phyloP scores from a whole-genome alignment of 257 asterid genomes.

The Solanum lycopersicoides region DNA sequence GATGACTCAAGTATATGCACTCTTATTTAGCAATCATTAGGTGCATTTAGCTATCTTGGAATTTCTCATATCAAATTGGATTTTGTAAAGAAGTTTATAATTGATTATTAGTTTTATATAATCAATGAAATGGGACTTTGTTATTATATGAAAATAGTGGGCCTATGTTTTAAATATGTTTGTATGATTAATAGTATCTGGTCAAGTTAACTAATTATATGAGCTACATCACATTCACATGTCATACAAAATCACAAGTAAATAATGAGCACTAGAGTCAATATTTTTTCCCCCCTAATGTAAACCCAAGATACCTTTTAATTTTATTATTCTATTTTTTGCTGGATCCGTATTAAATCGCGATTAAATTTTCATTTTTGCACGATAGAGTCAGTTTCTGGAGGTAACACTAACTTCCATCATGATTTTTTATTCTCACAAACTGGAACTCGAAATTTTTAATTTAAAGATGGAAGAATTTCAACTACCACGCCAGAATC shows the following conservation, averaged over 20 bases:
- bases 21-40: constrained; percentile 36
- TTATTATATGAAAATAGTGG: neutral
- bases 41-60: constrained; percentile 6
- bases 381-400: neutral
- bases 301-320: neutral
- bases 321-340: neutral
- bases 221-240: neutral
- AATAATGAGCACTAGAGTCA: neutral
- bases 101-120: neutral
- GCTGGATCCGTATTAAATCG: neutral
- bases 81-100: neutral
- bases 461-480: neutral
- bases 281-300: neutral
- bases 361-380: neutral
- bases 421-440: neutral
- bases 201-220: neutral
- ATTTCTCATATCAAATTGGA: neutral
- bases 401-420: neutral
- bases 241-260: neutral
- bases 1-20: constrained; percentile 27
- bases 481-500: neutral
- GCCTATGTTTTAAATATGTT: neutral
- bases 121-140: neutral
- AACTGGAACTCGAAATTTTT: neutral
- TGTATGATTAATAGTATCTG: constrained; percentile 1